These are phyloP conservation scores for Xylaria curta DNA, from an alignment of 495 filamentous ascomycete species.

Conservation along the genomic window DNA sequence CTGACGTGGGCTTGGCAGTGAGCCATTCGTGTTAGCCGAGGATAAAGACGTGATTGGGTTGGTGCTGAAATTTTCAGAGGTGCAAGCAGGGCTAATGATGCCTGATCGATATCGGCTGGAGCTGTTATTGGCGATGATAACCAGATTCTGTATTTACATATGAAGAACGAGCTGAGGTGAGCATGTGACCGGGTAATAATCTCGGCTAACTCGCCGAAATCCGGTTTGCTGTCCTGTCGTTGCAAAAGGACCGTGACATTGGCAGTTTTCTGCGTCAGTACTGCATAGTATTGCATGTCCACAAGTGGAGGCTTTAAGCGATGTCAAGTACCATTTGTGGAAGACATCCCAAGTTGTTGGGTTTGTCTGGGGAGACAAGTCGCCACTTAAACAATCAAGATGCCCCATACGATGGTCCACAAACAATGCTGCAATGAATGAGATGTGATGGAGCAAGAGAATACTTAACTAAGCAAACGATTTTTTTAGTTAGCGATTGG, in stretches of 20 bases:
- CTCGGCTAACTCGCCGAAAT: slow-evolving; percentile 5
- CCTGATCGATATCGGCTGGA: background rate
- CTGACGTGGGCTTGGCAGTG: background rate
- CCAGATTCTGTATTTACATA: background rate
- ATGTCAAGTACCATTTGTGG: background rate
- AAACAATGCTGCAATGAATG: background rate
- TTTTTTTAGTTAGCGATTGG: slow-evolving; percentile 1
- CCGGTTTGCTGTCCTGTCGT: background rate
- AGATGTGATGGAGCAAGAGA: background rate
- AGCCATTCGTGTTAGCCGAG: background rate
- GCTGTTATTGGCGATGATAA: background rate
- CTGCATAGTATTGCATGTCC: background rate
- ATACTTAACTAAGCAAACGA: background rate
- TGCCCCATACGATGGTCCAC: background rate
- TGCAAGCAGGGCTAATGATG: background rate
- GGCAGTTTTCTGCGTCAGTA: background rate
- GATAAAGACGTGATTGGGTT: background rate
- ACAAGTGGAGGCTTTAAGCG: background rate
- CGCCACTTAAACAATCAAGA: background rate
- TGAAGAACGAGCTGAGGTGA: background rate
- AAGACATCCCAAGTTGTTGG: background rate
- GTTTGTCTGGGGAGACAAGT: background rate
- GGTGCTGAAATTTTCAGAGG: background rate
- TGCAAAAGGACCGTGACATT: background rate
- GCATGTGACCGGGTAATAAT: background rate